phyloP scores from a whole-genome alignment of 441 rosid genomes.

The Croton laevigatus region DNA sequence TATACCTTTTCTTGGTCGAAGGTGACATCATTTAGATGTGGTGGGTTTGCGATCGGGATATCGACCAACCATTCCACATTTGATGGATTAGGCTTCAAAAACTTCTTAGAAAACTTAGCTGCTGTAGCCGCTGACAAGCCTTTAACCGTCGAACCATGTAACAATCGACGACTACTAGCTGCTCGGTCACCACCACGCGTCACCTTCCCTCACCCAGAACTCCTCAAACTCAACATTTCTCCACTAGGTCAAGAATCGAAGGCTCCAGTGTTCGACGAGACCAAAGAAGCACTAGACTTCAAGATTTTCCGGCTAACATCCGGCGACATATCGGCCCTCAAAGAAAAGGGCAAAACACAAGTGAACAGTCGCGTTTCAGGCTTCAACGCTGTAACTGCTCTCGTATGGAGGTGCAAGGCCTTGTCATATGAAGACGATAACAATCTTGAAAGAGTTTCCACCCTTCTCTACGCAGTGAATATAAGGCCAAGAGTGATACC shows the following conservation, averaged over 20 bases:
- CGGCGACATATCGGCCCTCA: constrained; percentile 39
- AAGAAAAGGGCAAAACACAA: constrained; percentile 45
- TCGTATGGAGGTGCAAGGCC: constrained; percentile 79
- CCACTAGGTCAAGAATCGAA: constrained; percentile 25
- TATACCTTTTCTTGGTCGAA: too few relatives aligned
- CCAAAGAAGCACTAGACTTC: constrained; percentile 51
- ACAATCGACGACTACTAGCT: constrained; percentile 63
- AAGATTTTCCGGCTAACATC: constrained; percentile 54
- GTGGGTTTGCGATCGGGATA: constrained; percentile 72
- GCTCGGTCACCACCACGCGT: constrained; percentile 69
- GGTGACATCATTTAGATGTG: constrained; percentile 75
- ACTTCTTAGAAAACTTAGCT: constrained; percentile 61
- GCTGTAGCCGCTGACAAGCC: constrained; percentile 56
- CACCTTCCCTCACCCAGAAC: constrained; percentile 73
- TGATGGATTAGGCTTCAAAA: constrained; percentile 79
- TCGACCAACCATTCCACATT: constrained; percentile 59
- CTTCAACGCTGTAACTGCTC: constrained; percentile 63
- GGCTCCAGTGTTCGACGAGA: constrained; percentile 41
- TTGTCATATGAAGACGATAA: constrained; percentile 34
- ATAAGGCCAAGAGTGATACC: constrained; percentile 62
- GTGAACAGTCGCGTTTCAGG: constrained; percentile 32
- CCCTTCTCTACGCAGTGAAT: constrained; percentile 66
- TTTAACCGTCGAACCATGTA: constrained; percentile 50
- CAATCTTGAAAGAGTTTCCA: constrained; percentile 45
- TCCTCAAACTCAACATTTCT: constrained; percentile 36